These are phyloP conservation scores for Ustilago tritici DNA, from an alignment of 1,284 basidiomycete genomes.

Conservation along the genomic window DNA sequence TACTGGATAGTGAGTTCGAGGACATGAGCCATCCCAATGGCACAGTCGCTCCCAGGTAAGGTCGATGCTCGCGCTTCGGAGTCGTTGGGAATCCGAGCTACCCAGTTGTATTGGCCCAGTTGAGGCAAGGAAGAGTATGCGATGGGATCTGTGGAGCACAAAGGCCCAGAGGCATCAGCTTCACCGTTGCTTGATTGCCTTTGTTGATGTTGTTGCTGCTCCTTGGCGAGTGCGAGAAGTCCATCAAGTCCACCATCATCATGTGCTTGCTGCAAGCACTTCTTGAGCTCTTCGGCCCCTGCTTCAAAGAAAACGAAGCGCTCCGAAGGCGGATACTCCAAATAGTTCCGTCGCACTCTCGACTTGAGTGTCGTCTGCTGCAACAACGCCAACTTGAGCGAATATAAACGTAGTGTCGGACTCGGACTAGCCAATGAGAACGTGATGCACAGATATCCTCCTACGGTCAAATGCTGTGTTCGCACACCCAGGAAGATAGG, in stretches of 20 bases:
- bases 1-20: slow-evolving; percentile 49
- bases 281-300: slow-evolving; percentile 31
- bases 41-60: slow-evolving; percentile 42
- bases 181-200: not conserved
- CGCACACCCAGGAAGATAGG: slow-evolving; percentile 47
- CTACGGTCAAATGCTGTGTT: slow-evolving; percentile 53
- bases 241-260: slow-evolving; percentile 25
- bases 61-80: slow-evolving; percentile 44
- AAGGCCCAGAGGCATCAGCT: not conserved
- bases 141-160: not conserved
- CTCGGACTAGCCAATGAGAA: slow-evolving; percentile 47
- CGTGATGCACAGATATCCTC: slow-evolving; percentile 50
- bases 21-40: slow-evolving; percentile 46
- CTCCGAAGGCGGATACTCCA: slow-evolving; percentile 45
- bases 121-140: not conserved
- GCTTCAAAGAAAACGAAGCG: slow-evolving; percentile 48
- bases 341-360: slow-evolving; percentile 36
- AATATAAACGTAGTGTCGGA: slow-evolving; percentile 40
- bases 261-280: slow-evolving; percentile 14
- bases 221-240: slow-evolving; percentile 33
- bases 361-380: slow-evolving; percentile 54
- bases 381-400: slow-evolving; percentile 42
- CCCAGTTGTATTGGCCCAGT: slow-evolving; percentile 47
- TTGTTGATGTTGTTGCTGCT: slow-evolving; percentile 23
- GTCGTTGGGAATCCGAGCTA: slow-evolving; percentile 48